A percentile compares a stretch with the other conserved stretches of the same genome.
phyloP scores from a whole-genome alignment of 2,329 filamentous ascomycete species.

The Epichloe gansuensis region DNA sequence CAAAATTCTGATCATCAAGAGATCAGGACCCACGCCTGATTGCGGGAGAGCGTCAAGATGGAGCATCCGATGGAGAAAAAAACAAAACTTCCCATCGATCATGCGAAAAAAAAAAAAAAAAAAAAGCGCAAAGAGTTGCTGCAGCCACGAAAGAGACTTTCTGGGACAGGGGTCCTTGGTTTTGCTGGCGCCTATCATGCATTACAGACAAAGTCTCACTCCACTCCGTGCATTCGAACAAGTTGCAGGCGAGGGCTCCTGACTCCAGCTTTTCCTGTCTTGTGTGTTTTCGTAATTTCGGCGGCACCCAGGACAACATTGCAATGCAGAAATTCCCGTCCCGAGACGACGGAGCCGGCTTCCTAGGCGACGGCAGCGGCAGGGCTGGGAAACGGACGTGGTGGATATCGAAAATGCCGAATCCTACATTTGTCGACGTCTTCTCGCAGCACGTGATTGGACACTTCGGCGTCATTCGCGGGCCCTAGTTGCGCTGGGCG shows the following conservation, averaged over 20 bases:
- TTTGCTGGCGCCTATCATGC: neutral
- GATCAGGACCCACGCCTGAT: too few species aligned
- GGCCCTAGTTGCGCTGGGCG: neutral
- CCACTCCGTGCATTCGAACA: neutral
- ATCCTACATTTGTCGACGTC: neutral
- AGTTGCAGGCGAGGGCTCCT: neutral
- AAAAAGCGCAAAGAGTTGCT: neutral
- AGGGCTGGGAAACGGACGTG: neutral
- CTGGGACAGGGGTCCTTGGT: neutral
- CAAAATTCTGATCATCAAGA: too few species aligned
- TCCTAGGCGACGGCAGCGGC: neutral
- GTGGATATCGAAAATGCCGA: neutral
- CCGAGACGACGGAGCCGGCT: neutral
- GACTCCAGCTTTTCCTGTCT: too few species aligned
- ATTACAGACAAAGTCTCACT: slow-evolving; percentile 1
- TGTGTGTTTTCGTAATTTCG: neutral
- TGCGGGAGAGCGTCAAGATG: neutral
- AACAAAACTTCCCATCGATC: neutral
- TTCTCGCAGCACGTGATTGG: neutral
- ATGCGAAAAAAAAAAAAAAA: neutral
- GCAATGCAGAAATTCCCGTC: neutral
- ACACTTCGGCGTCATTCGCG: neutral
- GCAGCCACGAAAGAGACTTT: neutral
- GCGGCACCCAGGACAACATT: neutral
- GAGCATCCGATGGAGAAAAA: neutral